phyloP scores from a whole-genome alignment of 257 asterid species.

The Nyctanthes arbortristis region DNA sequence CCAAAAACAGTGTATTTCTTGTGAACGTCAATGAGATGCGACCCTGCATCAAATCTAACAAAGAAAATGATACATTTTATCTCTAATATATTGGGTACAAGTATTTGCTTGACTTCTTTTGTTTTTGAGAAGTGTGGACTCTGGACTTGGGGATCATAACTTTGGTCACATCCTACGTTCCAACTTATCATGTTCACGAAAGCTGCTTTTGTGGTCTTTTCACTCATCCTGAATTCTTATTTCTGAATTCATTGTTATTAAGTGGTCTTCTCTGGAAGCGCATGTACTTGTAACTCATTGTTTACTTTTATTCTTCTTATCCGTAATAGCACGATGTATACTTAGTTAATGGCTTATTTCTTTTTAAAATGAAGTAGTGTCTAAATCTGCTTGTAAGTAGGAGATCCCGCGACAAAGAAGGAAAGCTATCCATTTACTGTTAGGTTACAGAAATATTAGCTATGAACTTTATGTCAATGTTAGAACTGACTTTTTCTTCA shows the following conservation, averaged over 20 bases:
- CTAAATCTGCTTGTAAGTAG: constrained; percentile 5
- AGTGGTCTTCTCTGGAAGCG: not conserved
- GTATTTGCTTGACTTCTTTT: not conserved
- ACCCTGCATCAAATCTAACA: not conserved
- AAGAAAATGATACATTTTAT: not conserved
- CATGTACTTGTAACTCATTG: not conserved
- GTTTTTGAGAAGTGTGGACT: not conserved
- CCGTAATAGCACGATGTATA: not conserved
- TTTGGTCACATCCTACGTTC: not conserved
- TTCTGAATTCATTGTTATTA: not conserved
- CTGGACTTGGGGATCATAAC: not conserved
- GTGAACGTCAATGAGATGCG: not conserved
- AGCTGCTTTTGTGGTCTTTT: not conserved
- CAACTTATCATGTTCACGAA: not conserved
- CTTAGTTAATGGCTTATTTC: not conserved
- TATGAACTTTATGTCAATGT: not conserved
- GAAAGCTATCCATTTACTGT: not conserved
- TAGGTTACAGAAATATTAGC: not conserved
- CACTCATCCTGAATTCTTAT: not conserved
- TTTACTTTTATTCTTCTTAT: not conserved
- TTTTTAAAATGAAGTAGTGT: not conserved
- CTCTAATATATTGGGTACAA: not conserved
- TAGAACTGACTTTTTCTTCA: constrained; percentile 2
- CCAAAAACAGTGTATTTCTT: not conserved
- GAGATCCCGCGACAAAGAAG: not conserved